These are phyloP conservation scores for Acacia crassicarpa DNA, from an alignment of 306 rosid species.

Conservation along the genomic window DNA sequence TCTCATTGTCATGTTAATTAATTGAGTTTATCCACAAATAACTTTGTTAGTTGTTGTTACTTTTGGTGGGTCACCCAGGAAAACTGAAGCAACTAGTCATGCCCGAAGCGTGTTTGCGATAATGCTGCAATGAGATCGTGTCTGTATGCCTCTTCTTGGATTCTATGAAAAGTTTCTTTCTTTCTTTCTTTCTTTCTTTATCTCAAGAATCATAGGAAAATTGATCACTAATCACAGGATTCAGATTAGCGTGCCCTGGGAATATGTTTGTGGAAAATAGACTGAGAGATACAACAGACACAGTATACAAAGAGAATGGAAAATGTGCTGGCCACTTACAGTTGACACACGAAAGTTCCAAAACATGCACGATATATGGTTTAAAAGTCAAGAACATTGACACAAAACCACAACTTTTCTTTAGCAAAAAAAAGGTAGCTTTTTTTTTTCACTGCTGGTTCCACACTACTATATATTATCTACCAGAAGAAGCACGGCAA, in stretches of 20 bases:
- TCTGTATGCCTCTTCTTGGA: neutral
- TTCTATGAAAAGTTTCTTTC: neutral
- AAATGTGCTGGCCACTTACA: neutral
- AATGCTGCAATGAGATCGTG: neutral
- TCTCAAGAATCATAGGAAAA: neutral
- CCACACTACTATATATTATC: too few relatives aligned
- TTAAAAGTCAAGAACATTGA: neutral
- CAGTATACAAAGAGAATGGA: neutral
- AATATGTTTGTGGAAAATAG: neutral
- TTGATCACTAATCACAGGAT: neutral
- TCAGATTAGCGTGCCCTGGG: neutral
- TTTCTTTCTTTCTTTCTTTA: neutral
- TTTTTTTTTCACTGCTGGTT: neutral
- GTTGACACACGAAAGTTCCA: neutral
- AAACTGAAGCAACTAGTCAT: neutral
- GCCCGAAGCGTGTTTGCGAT: neutral
- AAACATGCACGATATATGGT: too few relatives aligned
- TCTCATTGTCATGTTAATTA: conserved; percentile 74
- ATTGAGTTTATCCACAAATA: neutral
- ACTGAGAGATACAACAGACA: neutral
- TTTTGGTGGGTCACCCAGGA: neutral
- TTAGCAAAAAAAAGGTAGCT: neutral
- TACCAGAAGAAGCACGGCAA: too few relatives aligned
- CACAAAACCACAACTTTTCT: neutral
- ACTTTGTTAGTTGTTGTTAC: neutral